Conservation (phyloP, 1,139 yeast species). For the Debaryomycetaceae sp. region DNA sequence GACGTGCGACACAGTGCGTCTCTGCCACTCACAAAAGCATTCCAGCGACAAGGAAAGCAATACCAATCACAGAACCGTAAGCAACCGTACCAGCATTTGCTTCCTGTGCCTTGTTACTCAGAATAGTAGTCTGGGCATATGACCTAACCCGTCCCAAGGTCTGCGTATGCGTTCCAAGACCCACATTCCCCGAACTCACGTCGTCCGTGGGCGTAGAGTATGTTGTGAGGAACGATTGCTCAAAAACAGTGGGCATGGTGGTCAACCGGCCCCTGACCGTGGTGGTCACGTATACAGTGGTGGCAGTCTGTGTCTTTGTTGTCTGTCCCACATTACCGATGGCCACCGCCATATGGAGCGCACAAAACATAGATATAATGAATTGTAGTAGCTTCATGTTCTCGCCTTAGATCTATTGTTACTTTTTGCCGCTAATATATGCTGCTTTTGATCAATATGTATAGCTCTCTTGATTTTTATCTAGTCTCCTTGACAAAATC, state of each 20-base stretch:
- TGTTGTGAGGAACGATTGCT: constrained; percentile 31
- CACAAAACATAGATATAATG: not conserved
- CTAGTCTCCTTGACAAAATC: no score
- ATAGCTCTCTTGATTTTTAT: no score
- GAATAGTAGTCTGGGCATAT: constrained; percentile 28
- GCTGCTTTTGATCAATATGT: no score
- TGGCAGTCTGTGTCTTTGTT: constrained; percentile 13
- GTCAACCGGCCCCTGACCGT: constrained; percentile 29
- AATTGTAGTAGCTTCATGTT: not conserved
- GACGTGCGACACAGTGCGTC: no score
- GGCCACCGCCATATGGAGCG: not conserved
- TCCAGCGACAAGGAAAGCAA: constrained; percentile 11
- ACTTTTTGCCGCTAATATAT: no score
- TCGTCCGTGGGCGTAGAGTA: constrained; percentile 19
- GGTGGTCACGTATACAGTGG: constrained; percentile 35
- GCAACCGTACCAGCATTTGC: constrained; percentile 3
- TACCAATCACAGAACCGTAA: constrained; percentile 14
- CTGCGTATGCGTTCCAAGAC: constrained; percentile 35
- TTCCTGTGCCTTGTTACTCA: constrained; percentile 5
- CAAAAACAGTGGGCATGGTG: constrained; percentile 24
- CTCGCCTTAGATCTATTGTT: no score
- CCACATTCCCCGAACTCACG: constrained; percentile 29
- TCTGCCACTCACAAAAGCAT: constrained; percentile 5
- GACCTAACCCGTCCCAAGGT: constrained; percentile 32
- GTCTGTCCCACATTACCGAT: constrained; percentile 14